Base-by-base conservation (phyloP, 768 basidiomycete species). In the Termitomyces sp. region DNA sequence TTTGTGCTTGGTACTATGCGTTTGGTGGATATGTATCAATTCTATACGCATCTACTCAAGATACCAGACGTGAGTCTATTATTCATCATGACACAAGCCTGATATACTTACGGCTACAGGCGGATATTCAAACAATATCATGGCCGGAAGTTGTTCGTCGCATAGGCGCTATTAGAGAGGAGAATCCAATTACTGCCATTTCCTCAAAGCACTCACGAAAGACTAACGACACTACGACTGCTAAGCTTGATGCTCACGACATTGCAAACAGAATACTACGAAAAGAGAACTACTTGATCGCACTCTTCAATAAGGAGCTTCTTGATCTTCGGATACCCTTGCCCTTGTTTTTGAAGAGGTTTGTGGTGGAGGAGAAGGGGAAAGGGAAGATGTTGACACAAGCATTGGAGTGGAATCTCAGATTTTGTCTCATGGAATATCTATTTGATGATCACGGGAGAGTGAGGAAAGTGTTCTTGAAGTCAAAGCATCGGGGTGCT, bases 261-360 rank as follows among this genome's bases (percentile, higher is more conserved):
- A 85, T 98, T 51, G 96, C 96, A 4, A 98, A 98, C 67, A 88
- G 97, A 50, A 98, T 99, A 64, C 82, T 99, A 84, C 83, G 97
- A 32, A 93, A 98, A 68, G 97, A 98, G 67, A 99, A 99, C 71
- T 99, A 98, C 67, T 80, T 99, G 49, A 97, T 98, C 56, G 94
- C 97, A 0, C 71, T 99, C 19, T 97, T 99, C 71, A 99, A 98
- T 74, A 98, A 98, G 68, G 93, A 97, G 59, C 70, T 98, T 5
- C 77, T 99, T 50, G 90, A 99, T 70, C 77, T 98, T 21, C 84
- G 85, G 9, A 80, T 93, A 1, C 92, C 97, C 2, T 65, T 94
- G 26, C 95, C 93, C 5, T 68, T 61, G 21, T 54, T 71, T n/a
- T 62, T 87, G 46, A 77, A 80, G 59, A 75, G 71, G 12, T 77